A percentile compares a stretch with the other conserved stretches of the same genome.
These are phyloP conservation scores for Harringtonia aguacate DNA, from an alignment of 2,329 filamentous ascomycete species.

Conservation along the genomic window DNA sequence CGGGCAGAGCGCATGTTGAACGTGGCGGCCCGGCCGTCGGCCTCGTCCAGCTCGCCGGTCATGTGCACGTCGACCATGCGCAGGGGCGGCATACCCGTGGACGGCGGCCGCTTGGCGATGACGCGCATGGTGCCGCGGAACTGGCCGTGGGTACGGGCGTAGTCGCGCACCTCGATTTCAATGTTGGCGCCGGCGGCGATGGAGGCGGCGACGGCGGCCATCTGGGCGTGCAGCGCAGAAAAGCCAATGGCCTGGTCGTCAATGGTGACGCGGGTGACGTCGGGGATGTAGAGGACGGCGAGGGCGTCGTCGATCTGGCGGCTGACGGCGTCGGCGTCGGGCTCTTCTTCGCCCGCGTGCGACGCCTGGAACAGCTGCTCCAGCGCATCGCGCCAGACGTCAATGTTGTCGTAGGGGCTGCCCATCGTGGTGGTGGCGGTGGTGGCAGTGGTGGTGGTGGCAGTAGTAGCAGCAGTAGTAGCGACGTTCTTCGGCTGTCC, in stretches of 20 bases:
- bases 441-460: slow-evolving; percentile 40
- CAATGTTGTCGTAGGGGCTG: slow-evolving; percentile 60
- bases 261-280: slow-evolving; percentile 49
- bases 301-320: slow-evolving; percentile 25
- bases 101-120: slow-evolving; percentile 19
- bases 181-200: slow-evolving; percentile 60
- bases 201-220: slow-evolving; percentile 47
- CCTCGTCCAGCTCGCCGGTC: slow-evolving; percentile 35
- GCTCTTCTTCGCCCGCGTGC: neutral
- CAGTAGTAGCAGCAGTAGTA: too few relatives aligned
- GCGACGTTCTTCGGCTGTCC: too few relatives aligned
- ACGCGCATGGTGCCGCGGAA: slow-evolving; percentile 64
- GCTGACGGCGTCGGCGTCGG: neutral
- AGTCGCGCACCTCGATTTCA: slow-evolving; percentile 60
- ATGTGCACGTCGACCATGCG: slow-evolving; percentile 5
- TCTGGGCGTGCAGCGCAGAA: slow-evolving; percentile 38
- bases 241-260: slow-evolving; percentile 15
- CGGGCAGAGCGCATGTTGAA: neutral
- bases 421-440: slow-evolving; percentile 36
- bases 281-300: slow-evolving; percentile 51
- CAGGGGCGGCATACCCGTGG: neutral
- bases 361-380: slow-evolving; percentile 3
- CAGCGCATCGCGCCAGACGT: slow-evolving; percentile 39
- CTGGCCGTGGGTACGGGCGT: slow-evolving; percentile 64
- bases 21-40: slow-evolving; percentile 25